Evolutionary conservation across 306 rosid genomes (phyloP).

Genomic region (Sphenostylis stenocarpa): DNA sequence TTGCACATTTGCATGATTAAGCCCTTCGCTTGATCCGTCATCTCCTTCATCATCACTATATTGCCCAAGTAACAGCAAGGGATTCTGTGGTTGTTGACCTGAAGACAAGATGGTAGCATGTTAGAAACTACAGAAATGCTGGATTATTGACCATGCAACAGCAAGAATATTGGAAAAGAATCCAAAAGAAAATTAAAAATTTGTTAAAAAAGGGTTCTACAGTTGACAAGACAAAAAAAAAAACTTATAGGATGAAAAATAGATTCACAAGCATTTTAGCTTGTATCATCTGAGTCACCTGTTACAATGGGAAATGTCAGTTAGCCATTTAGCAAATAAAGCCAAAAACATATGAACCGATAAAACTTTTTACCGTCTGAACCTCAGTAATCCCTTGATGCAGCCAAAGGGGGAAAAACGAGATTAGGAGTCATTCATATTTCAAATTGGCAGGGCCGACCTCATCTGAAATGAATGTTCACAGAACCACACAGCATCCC

Average conservation of each 20-base stretch:
- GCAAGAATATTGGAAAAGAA: constrained; percentile 25
- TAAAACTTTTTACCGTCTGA: constrained; percentile 64
- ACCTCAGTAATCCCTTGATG: constrained; percentile 70
- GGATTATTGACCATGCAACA: constrained; percentile 17
- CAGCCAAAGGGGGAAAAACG: constrained; percentile 59
- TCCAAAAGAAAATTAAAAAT: constrained; percentile 3
- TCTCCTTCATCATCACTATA: constrained; percentile 89
- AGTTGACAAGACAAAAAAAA: constrained; percentile 26
- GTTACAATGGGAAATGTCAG: constrained; percentile 77
- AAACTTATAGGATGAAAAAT: constrained; percentile 28
- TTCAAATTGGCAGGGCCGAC: constrained; percentile 73
- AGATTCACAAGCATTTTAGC: constrained; percentile 51
- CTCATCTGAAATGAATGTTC: constrained; percentile 79
- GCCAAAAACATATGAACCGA: constrained; percentile 97
- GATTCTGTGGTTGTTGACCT: constrained; percentile 78
- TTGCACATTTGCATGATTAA: constrained; percentile 35
- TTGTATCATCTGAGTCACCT: constrained; percentile 68
- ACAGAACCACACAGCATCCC: constrained; percentile 91
- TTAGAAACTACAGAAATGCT: constrained; percentile 44
- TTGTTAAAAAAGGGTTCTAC: background rate
- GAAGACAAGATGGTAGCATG: constrained; percentile 54
- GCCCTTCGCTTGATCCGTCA: constrained; percentile 53
- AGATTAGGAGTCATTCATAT: constrained; percentile 64
- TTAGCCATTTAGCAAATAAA: constrained; percentile 56
- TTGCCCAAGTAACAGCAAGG: constrained; percentile 87